Percentiles rank a stretch among this genome's conserved stretches.
These are phyloP conservation scores for Raffaelea arxii DNA, from an alignment of 2,329 filamentous ascomycete species.

Conservation along the genomic window DNA sequence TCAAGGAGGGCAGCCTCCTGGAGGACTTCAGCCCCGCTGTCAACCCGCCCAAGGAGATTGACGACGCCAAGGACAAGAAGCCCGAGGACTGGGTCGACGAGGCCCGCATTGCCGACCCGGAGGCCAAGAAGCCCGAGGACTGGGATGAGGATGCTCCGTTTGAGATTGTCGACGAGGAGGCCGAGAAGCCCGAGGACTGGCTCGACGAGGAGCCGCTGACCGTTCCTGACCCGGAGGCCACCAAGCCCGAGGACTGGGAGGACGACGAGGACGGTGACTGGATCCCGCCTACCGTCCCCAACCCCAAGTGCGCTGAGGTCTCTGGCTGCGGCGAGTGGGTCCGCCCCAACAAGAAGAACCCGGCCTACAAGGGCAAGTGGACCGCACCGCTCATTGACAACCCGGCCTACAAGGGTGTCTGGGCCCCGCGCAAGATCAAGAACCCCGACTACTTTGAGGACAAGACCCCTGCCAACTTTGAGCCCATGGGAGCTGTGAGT, in stretches of 20 bases:
- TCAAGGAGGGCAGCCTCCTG: constrained; percentile 82
- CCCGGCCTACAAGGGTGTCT: constrained; percentile 93
- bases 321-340: constrained; percentile 93
- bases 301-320: constrained; percentile 89
- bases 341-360: constrained; percentile 88
- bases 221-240: constrained; percentile 83
- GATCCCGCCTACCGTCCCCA: constrained; percentile 79
- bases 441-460: constrained; percentile 97
- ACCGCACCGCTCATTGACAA: constrained; percentile 87
- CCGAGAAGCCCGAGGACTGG: constrained; percentile 90
- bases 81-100: constrained; percentile 94
- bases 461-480: constrained; percentile 91
- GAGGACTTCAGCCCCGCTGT: constrained; percentile 91
- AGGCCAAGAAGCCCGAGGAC: constrained; percentile 92
- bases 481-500: constrained; percentile 94
- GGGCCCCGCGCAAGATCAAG: constrained; percentile 90
- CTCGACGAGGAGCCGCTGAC: constrained; percentile 77
- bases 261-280: constrained; percentile 99
- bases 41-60: constrained; percentile 91
- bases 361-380: constrained; percentile 99
- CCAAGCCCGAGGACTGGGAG: constrained; percentile 99
- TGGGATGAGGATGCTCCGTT: constrained; percentile 98
- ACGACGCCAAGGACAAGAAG: constrained; percentile 88
- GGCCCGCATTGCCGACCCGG: constrained; percentile 80
- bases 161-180: constrained; percentile 91